Evolutionary conservation across 2,329 filamentous ascomycete genomes (phyloP), one percentile per base, ranked within the genome.

Genomic region (Aureobasidium sp.): DNA sequence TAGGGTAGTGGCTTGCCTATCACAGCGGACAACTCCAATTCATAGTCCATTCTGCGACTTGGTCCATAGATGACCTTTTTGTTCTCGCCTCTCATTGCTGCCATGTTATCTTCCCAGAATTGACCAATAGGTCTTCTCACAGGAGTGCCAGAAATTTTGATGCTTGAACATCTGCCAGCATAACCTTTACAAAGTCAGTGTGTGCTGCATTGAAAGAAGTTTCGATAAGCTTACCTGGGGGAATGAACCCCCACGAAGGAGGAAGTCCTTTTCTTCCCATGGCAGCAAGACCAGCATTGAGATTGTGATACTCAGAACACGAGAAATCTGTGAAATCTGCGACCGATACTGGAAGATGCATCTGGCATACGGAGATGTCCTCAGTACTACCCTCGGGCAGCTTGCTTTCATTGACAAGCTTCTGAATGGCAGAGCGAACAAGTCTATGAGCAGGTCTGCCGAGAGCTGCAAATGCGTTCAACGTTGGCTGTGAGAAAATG

Each of bases 311-410:
- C 9, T 77, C 72, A 0, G 79, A 82, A 62, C 79, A 82, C 1
- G 79, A 82, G 70, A 84, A 85, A 69, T 86, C 84, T 48, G 77
- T 81, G 67, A 85, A 87, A 39, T 82, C 83, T 5, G 77, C 76
- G 20, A 84, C 79, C 3, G 74, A 70, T 41, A 87, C 71, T 0
- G 85, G 85, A 0, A 87, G 68, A 67, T 86, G 80, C 66, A 84
- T 70, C 4, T 71, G 71, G 20, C 80, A 78, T 36, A 75, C 69
- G 42, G 71, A 65, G 17, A 84, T 66, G 32, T 70, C 57, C 32
- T 75, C 70, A 4, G 71, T 67, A 47, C 69, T 69, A 17, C 67
- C 60, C 13, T 68, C 63, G 6, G 69, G 64, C 12, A 72, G 62
- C 23, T 69, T 66, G 42, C 64, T 57, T n/a, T 68, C 66, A 23